phyloP scores from a whole-genome alignment of 495 filamentous ascomycete species.

The Penicillium verhagenii region DNA sequence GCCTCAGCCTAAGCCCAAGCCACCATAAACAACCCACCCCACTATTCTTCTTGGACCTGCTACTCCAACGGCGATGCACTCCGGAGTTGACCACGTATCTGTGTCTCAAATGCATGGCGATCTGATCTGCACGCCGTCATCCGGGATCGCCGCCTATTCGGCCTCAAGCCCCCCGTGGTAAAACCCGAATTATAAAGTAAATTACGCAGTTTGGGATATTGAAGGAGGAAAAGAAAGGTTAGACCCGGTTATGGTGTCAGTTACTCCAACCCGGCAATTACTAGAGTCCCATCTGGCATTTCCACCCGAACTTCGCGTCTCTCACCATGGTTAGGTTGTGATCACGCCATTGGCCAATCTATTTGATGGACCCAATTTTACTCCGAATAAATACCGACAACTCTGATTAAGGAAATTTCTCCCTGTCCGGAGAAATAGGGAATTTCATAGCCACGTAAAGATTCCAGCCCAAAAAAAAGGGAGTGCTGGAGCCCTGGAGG shows the following conservation, averaged over 20 bases:
- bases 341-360: conserved; percentile 17
- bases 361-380: conserved; percentile 22
- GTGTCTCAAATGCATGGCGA: conserved; percentile 37
- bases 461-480: background rate
- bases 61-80: conserved; percentile 26
- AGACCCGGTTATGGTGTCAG: background rate
- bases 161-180: background rate
- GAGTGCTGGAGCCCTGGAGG: too few species aligned
- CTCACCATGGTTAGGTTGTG: conserved; percentile 5
- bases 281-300: conserved; percentile 14
- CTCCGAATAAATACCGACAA: conserved; percentile 35
- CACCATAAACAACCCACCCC: conserved; percentile 4
- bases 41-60: conserved; percentile 6
- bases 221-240: background rate
- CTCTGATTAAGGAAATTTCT: background rate
- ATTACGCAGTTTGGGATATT: background rate
- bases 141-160: conserved; percentile 25
- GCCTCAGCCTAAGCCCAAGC: too few species aligned
- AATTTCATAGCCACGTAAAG: too few species aligned
- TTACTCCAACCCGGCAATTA: conserved; percentile 7
- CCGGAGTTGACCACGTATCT: conserved; percentile 28
- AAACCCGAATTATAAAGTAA: background rate
- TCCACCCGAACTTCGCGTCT: conserved; percentile 17
- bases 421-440: too few species aligned
- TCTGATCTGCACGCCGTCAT: conserved; percentile 42